These are phyloP conservation scores for Populus simonii DNA, from an alignment of 345 rosid species.

Conservation along the genomic window DNA sequence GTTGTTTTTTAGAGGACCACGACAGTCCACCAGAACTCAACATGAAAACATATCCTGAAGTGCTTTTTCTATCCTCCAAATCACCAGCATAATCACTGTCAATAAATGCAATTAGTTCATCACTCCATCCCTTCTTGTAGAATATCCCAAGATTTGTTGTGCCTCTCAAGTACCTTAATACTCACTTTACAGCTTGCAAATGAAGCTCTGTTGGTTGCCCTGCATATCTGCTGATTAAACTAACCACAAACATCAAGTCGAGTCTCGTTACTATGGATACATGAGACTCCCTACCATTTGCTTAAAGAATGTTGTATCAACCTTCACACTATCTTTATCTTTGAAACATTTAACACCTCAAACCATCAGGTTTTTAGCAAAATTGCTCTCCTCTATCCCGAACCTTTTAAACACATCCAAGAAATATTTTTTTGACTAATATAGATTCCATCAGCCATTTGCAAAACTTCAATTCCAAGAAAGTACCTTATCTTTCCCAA, in stretches of 20 bases:
- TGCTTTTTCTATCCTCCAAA: too few species aligned
- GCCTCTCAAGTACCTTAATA: too few species aligned
- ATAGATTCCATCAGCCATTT: not conserved
- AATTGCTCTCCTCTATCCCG: not conserved
- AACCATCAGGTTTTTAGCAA: not conserved
- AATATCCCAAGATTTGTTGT: too few species aligned
- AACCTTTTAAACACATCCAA: not conserved
- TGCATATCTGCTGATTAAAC: not conserved
- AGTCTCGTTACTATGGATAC: not conserved
- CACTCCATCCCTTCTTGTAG: too few species aligned
- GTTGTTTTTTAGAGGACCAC: too few species aligned
- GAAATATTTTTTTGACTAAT: not conserved
- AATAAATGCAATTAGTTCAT: too few species aligned
- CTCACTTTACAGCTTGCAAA: too few species aligned
- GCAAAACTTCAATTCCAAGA: not conserved
- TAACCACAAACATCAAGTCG: not conserved
- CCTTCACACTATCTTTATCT: not conserved
- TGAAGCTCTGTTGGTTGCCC: too few species aligned
- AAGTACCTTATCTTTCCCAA: not conserved
- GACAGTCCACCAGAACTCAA: too few species aligned
- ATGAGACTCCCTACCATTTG: not conserved
- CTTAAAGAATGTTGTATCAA: not conserved
- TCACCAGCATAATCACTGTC: too few species aligned
- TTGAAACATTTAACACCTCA: not conserved
- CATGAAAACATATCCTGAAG: too few species aligned